Base-by-base conservation (phyloP, 768 basidiomycete species). In the Termitomyces titanicus region DNA sequence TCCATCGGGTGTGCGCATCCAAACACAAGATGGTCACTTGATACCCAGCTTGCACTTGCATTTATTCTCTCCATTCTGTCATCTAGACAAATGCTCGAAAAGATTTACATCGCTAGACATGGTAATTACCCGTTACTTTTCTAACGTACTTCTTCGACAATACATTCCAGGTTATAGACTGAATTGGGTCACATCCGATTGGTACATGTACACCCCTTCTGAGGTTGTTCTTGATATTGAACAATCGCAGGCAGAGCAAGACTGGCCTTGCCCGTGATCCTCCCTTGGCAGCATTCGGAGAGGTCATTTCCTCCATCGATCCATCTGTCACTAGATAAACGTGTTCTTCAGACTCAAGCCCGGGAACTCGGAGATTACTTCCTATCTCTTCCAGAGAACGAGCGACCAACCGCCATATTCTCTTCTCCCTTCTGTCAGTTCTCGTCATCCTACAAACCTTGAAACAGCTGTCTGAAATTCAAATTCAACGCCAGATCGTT, bases 341-440 rank as follows among this genome's bases (percentile, higher is more conserved):
- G 5, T 22, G 42, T 20, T 59, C 22, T 47, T 11, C 61, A 89
- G 83, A 71, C 74, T 15, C 92, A 94, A 72, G 90, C 92, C 1
- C 68, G 80, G 52, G 89, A 93, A 65, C 71, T 92, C 20, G 86
- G 83, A 1, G 71, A 74, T 15, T 81, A 88, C 66, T 83, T 92
- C 60, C 57, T 74, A 20, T 79, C 81, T 8, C 72, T 92, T 15
- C 87, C 89, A 15, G 76, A 80, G 51, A 76, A 84, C 7, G 78
- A 86, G 42, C 77, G 80, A 12, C 92, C 92, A 1, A 92, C 86
- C 2, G 85, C 81, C 5, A 88, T 93, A 54, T 87, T 91, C 68
- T 91, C 89, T 11, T 93, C 91, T 10, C 91, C 91, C 8, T 92
- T 88, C 65, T 94, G 91, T 91, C 72, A 64, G 70, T 66, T 24